Evolutionary conservation across 192 early-diverging fungal species (phyloP), one percentile per base, ranked within the genome.

Genomic region (Podila epicladia): DNA sequence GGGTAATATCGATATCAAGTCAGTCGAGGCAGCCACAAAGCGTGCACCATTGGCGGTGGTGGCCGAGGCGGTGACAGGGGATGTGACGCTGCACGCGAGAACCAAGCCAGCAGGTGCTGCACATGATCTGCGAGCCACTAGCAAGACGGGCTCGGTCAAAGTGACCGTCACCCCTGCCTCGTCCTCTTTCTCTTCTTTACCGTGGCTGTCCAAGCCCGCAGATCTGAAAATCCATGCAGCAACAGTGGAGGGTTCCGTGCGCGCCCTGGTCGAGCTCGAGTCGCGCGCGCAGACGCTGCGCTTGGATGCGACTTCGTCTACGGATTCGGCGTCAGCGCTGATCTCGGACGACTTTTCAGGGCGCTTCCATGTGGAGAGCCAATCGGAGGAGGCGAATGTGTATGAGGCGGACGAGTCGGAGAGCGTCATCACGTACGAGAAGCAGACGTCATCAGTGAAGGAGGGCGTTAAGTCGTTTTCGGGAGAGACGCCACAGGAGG

Each of bases 281-380:
- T 19, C 38, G 7, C 35, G 26, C 17, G 55, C 62, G 8, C 76
- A 79, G 31, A 49, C 11, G 5, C 35, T 79, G 26, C 15, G 12
- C 8, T 32, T 79, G 26, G 45, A 11, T 9, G 32, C 60, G 0
- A 29, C 13, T 15, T 22, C 63, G 28, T 50, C 24, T 24, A 72
- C 76, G 4, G 76, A 69, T 2, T 33, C 65, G 5, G 61, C 60
- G 4, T 28, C 20, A 13, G 50, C 61, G 2, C 0, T 31, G 7
- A 26, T 79, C 31, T 79, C 76, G 58, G 76, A 79, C 26, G 28
- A 31, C 20, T 79, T 68, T 37, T 33, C 65, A 48, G 76, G 76
- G 2, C 65, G 55, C 24, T 79, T 79, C 20, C 19, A 9, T 1
- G 9, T 72, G 17, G 9, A 53, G 37, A 72, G 70, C 4, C 38